phyloP scores from a whole-genome alignment of 2,329 filamentous ascomycete species.

The Diaporthe sp. region DNA sequence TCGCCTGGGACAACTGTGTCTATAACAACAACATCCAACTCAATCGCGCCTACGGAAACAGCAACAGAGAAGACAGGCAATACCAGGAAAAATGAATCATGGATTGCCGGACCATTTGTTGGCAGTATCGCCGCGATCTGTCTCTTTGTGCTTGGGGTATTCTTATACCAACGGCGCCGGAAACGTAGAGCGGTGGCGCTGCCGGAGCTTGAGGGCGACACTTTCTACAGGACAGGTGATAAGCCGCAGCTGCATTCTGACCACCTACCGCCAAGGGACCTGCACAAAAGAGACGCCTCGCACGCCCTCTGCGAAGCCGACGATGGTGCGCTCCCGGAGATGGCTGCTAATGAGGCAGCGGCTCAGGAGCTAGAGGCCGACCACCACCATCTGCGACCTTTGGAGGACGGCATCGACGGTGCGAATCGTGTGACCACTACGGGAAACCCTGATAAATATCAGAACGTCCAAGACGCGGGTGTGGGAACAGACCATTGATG shows the following conservation, averaged over 20 bases:
- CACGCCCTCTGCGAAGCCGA: not conserved
- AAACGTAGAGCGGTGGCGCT: not conserved
- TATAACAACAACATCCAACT: too few species aligned
- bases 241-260: not conserved
- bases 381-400: not conserved
- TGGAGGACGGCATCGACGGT: too few species aligned
- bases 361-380: not conserved
- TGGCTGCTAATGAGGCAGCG: not conserved
- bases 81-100: not conserved
- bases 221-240: not conserved
- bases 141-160: not conserved
- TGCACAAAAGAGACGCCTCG: not conserved
- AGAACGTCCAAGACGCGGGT: too few species aligned
- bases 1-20: too few species aligned
- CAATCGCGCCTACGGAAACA: too few species aligned
- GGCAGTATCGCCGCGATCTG: not conserved
- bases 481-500: too few species aligned
- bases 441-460: too few species aligned
- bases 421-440: not conserved
- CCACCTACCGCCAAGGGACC: not conserved
- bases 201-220: not conserved
- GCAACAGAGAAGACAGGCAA: too few species aligned
- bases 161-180: not conserved
- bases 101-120: conserved; percentile 22
- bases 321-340: not conserved